A percentile compares a stretch with the other conserved stretches of the same genome.
Conservation (phyloP, 495 filamentous ascomycete genomes). For the Aspergillus bertholletiae region DNA sequence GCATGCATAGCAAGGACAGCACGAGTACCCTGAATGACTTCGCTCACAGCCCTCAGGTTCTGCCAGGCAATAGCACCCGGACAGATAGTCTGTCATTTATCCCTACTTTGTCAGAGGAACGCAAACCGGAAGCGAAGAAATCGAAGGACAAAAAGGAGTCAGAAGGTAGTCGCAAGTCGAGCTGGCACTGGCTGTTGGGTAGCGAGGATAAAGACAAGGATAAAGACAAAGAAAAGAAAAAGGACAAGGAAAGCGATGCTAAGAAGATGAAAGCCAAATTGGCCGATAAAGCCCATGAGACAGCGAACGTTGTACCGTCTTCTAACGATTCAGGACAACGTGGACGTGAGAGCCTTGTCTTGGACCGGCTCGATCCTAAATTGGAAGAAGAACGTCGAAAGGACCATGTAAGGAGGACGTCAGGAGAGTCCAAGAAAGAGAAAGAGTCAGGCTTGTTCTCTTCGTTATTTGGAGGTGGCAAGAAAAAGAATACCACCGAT, state of each 20-base stretch:
- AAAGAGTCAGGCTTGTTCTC: slow-evolving; percentile 80
- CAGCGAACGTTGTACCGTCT: slow-evolving; percentile 72
- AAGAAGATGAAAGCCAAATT: slow-evolving; percentile 59
- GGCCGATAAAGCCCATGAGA: slow-evolving; percentile 59
- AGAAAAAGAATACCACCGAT: slow-evolving; percentile 66
- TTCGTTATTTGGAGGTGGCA: slow-evolving; percentile 81
- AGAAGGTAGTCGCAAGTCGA: slow-evolving; percentile 68
- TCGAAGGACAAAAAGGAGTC: slow-evolving; percentile 60
- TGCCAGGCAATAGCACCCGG: slow-evolving; percentile 67
- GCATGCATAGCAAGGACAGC: slow-evolving; percentile 27
- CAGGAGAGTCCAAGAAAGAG: slow-evolving; percentile 79
- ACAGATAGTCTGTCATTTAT: slow-evolving; percentile 83
- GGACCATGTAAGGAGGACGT: slow-evolving; percentile 68
- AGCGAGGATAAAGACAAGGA: slow-evolving; percentile 70
- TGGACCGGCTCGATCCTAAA: slow-evolving; percentile 74
- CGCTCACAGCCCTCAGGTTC: slow-evolving; percentile 39
- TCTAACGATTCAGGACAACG: slow-evolving; percentile 66
- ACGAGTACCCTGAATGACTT: slow-evolving; percentile 32
- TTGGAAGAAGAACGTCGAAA: slow-evolving; percentile 83
- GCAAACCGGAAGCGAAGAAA: slow-evolving; percentile 60
- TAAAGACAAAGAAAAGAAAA: slow-evolving; percentile 59
- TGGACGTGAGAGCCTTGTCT: slow-evolving; percentile 76
- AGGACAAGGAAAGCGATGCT: slow-evolving; percentile 56
- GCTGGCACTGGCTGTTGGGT: slow-evolving; percentile 75
- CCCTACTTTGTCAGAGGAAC: slow-evolving; percentile 69